Evolutionary conservation across 192 early-diverging fungal species (phyloP).

Genomic region (Backusella psychrophila): DNA sequence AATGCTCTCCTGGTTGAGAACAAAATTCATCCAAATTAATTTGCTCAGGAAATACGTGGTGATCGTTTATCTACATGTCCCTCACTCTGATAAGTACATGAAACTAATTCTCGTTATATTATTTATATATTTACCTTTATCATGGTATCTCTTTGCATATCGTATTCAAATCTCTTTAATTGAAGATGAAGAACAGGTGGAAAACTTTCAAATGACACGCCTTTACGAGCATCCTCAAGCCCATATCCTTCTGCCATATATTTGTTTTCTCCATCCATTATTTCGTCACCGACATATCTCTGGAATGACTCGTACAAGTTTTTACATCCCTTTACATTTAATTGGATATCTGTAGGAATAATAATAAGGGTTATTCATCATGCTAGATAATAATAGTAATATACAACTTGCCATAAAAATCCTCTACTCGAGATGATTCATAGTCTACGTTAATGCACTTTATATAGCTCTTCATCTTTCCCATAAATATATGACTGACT

Average conservation of each 20-base stretch:
- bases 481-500: constrained; percentile 85
- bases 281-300: constrained; percentile 87
- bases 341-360: constrained; percentile 75
- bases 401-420: constrained; percentile 77
- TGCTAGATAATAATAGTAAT: no score
- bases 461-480: constrained; percentile 97
- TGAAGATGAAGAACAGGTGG: constrained; percentile 95
- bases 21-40: constrained; percentile 14
- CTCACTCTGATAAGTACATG: not conserved
- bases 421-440: constrained; percentile 92
- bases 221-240: constrained; percentile 92
- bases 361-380: not conserved
- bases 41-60: constrained; percentile 46
- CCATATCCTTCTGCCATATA: constrained; percentile 92
- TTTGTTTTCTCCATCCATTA: constrained; percentile 94
- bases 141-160: constrained; percentile 82
- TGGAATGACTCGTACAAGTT: constrained; percentile 85
- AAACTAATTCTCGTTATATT: not conserved
- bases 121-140: constrained; percentile 65
- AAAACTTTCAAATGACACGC: constrained; percentile 89
- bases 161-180: constrained; percentile 97
- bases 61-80: constrained; percentile 77
- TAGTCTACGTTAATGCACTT: constrained; percentile 93
- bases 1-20: constrained; percentile 2
- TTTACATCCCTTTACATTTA: constrained; percentile 93